phyloP scores from a whole-genome alignment of 2,329 filamentous ascomycete species.

The Colletotrichum endophyticum region DNA sequence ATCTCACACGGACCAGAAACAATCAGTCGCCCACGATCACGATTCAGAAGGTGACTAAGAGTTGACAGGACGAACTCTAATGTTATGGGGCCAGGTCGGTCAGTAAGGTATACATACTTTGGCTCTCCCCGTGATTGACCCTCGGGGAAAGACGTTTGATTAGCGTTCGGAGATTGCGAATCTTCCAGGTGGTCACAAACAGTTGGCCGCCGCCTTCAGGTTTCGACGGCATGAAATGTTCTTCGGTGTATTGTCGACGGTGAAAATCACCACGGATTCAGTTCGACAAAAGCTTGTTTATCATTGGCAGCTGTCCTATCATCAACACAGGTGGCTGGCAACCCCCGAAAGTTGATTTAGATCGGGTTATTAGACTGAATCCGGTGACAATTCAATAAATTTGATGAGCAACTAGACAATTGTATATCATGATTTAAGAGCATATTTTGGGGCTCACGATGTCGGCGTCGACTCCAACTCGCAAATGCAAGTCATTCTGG shows the following conservation, averaged over 20 bases:
- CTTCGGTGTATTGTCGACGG: not conserved
- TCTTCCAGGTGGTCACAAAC: not conserved
- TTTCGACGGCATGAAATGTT: not conserved
- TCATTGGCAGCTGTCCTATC: not conserved
- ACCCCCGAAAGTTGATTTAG: not conserved
- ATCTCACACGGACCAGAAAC: constrained; percentile 4
- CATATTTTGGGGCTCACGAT: not conserved
- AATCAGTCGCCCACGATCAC: not conserved
- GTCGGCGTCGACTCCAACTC: not conserved
- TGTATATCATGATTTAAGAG: accelerated
- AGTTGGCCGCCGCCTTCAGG: not conserved
- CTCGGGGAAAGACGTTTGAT: not conserved
- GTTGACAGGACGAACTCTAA: not conserved
- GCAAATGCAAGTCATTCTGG: not conserved
- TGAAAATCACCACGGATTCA: not conserved
- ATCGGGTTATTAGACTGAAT: not conserved
- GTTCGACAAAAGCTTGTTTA: not conserved
- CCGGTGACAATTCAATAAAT: not conserved
- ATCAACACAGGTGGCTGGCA: not conserved
- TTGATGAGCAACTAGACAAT: not conserved
- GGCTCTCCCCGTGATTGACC: not conserved
- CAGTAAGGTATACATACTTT: not conserved
- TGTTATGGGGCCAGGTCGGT: not conserved
- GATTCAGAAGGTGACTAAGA: not conserved
- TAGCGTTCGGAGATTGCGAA: not conserved